A percentile compares a stretch with the other conserved stretches of the same genome.
Conservation (phyloP, 116 monocot species). For the Cymodocea nodosa region DNA sequence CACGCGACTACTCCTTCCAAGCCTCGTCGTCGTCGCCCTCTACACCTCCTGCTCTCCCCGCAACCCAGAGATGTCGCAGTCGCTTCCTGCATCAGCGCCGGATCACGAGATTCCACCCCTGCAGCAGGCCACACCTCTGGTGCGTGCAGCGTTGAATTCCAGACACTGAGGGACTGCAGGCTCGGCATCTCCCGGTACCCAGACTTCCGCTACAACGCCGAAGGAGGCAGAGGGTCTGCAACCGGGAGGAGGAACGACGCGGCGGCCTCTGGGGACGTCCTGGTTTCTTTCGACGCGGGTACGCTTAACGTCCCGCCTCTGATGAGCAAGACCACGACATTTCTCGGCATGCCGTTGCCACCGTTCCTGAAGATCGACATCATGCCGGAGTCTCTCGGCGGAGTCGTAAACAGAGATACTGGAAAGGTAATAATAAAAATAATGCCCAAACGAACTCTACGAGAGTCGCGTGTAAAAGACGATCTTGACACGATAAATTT, state of each 20-base stretch:
- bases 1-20: not conserved
- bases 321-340: conserved; percentile 53
- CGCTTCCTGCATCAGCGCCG: not conserved
- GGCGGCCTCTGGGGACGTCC: conserved; percentile 5
- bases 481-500: no score
- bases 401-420: conserved; percentile 27
- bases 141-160: conserved; percentile 23
- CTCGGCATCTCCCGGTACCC: conserved; percentile 81
- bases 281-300: conserved; percentile 35
- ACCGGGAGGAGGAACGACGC: conserved; percentile 1
- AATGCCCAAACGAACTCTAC: no score
- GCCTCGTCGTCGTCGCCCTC: not conserved
- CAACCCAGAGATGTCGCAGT: not conserved
- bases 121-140: not conserved
- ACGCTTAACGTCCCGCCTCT: conserved; percentile 56
- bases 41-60: not conserved
- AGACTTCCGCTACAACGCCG: conserved; percentile 73
- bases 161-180: conserved; percentile 50
- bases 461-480: no score
- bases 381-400: conserved; percentile 49
- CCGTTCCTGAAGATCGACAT: conserved; percentile 76
- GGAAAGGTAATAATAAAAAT: no score
- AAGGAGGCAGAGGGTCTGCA: conserved; percentile 50
- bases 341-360: conserved; percentile 76
- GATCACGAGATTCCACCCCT: conserved; percentile 4